These are phyloP conservation scores for Panicum virgatum DNA, from an alignment of 202 grass and related monocot genomes.

Conservation along the genomic window DNA sequence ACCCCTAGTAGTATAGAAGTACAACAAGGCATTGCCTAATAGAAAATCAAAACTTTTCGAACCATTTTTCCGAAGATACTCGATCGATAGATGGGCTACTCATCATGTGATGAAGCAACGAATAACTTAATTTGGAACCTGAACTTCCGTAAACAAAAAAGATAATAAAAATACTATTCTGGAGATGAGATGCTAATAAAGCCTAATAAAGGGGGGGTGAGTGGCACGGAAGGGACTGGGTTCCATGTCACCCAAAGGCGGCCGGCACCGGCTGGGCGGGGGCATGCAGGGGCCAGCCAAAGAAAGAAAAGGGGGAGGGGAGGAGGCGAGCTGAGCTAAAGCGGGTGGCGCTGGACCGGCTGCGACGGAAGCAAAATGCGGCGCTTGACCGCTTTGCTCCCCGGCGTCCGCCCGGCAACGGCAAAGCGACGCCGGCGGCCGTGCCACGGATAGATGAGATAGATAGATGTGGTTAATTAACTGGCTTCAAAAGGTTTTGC, in stretches of 20 bases:
- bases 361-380: conserved; percentile 40
- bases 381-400: conserved; percentile 42
- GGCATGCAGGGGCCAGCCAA: neutral
- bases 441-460: no score
- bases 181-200: neutral
- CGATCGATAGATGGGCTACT: neutral
- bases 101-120: neutral
- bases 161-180: neutral
- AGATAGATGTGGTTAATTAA: no score
- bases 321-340: neutral
- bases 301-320: neutral
- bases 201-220: neutral
- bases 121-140: neutral
- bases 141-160: neutral
- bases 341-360: neutral
- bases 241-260: conserved; percentile 26
- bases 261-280: neutral
- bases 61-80: neutral
- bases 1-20: no score
- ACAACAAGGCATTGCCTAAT: no score
- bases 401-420: neutral
- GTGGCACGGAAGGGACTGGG: conserved; percentile 26
- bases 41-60: neutral
- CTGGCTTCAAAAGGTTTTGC: no score
- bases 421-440: conserved; percentile 1